Evolutionary conservation across 805 yeast species (phyloP).

Genomic region (Pichia nakasei): DNA sequence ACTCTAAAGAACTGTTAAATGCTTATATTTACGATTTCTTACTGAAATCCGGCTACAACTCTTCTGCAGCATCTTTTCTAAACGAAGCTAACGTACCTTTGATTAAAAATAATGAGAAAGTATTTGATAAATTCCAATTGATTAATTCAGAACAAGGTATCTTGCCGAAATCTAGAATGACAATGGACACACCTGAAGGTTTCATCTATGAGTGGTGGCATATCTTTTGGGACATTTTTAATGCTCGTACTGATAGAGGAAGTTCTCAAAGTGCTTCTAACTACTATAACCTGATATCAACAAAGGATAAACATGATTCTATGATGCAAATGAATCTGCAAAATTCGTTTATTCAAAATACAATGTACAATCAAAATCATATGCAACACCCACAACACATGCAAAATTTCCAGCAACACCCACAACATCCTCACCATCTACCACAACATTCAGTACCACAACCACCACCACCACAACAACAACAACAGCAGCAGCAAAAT

Average conservation of each 20-base stretch:
- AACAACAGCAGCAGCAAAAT: constrained; percentile 5
- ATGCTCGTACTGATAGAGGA: constrained; percentile 64
- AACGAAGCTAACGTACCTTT: constrained; percentile 67
- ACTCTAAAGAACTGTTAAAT: constrained; percentile 55
- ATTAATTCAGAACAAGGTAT: constrained; percentile 17
- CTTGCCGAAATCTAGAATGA: constrained; percentile 41
- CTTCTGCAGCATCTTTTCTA: constrained; percentile 66
- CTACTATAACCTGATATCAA: constrained; percentile 55
- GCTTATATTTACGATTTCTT: constrained; percentile 84
- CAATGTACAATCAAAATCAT: background rate
- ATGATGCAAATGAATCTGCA: constrained; percentile 26
- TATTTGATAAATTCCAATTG: constrained; percentile 3
- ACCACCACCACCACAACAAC: constrained; percentile 11
- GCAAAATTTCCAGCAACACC: constrained; percentile 12
- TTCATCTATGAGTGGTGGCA: constrained; percentile 94
- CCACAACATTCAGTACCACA: constrained; percentile 15
- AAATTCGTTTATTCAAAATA: background rate
- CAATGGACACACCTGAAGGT: constrained; percentile 80
- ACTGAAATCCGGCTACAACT: constrained; percentile 59
- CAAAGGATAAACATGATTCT: constrained; percentile 51
- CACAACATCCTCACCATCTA: constrained; percentile 8
- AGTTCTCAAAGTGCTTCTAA: constrained; percentile 58
- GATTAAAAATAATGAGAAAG: constrained; percentile 24
- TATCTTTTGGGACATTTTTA: constrained; percentile 88
- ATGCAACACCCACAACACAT: constrained; percentile 5